Evolutionary conservation across 306 rosid species (phyloP), one percentile per base, ranked within the genome.

Genomic region (Cotoneaster glaucophyllus): DNA sequence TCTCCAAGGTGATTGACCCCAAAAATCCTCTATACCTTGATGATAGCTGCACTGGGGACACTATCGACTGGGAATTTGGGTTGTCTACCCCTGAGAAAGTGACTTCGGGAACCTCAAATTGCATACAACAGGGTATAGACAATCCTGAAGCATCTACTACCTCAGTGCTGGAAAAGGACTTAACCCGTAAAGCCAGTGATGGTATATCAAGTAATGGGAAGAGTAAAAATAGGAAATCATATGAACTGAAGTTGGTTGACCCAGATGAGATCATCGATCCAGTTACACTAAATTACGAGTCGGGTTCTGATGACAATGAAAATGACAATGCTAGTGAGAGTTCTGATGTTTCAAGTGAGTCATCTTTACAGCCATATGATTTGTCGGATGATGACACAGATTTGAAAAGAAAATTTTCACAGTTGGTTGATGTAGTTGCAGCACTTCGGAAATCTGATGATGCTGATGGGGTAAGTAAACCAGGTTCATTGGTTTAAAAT

Each of bases 231-330:
- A 77, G 78, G 82, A 86, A 85, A 81, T 77, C 79, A 43, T 73
- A 80, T 77, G 93, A 86, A 61, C 72, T 83, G 62, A 84, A 85
- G 79, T 79, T 81, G 80, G 87, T 86, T 84, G 97, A 95, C 86
- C 97, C 98, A 26, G 98, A 92, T 24, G 98, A 95, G 85, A 87
- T 95, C 70, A 75, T 95, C 79, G 98, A 95, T 86, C 97, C 89
- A 57, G 90, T 84, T 45, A 80, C 90, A 54, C 86, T 95, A 73
- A 83, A 83, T 85, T 80, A 76, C 79, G 96, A 87, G 67, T 85
- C 88, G 7, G 81, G 81, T 78, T 77, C 79, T 56, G 86, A 87
- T 59, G 70, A 86, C 31, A 91, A 88, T 53, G 88, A 83, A 25
- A 87, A 79, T 15, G 91, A 87, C 37, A 84, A 73, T 87, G 93